Evolutionary conservation across 1,139 yeast species (phyloP), one percentile per base, ranked within the genome.

Genomic region (Suhomyces anneliseae): DNA sequence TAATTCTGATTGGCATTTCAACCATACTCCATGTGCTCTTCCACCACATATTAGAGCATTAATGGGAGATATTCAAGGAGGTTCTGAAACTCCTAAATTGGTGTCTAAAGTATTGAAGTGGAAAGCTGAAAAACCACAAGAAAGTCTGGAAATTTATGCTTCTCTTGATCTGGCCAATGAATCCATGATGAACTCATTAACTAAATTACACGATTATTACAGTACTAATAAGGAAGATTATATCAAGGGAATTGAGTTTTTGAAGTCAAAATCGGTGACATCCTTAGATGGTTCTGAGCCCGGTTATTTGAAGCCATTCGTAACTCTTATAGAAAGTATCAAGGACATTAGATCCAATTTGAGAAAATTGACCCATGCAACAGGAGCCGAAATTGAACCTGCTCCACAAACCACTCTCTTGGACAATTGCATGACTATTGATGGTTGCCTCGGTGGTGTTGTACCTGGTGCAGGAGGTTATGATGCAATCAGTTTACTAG

Each of bases 381-480:
- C 96, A 0, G 86, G 86, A 1, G 98, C 95, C 1, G 89, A 87
- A n/a, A 82, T 93, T 44, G 99, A 93, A 65, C 99, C 99, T 0
- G 67, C 64, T 2, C 70, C 76, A 24, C 99, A 95, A 67, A 88
- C 97, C 0, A 49, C 55, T 6, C 70, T 93, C 8, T 68, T 95
- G n/a, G 83, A 93, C 58, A 65, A 69, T 14, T 86, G 95, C 54
- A 56, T 64, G 19, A 44, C 60, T 0, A 54, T 87, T 15, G 72
- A 73, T 0, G 99, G 99, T 10, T 95, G 90, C 37, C 59, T 92
- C 24, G 96, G 97, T 0, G 97, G 97, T 9, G 95, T 93, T 32
- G 96, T 93, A 4, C 99, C 99, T 0, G 99, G 99, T 2, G 99
- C 99, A 0, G 99, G 99, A 24, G 99, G 99, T 0, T 87, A 82